These are phyloP conservation scores for Achaetomium macrosporum DNA, from an alignment of 2,329 filamentous ascomycete genomes.

Conservation along the genomic window DNA sequence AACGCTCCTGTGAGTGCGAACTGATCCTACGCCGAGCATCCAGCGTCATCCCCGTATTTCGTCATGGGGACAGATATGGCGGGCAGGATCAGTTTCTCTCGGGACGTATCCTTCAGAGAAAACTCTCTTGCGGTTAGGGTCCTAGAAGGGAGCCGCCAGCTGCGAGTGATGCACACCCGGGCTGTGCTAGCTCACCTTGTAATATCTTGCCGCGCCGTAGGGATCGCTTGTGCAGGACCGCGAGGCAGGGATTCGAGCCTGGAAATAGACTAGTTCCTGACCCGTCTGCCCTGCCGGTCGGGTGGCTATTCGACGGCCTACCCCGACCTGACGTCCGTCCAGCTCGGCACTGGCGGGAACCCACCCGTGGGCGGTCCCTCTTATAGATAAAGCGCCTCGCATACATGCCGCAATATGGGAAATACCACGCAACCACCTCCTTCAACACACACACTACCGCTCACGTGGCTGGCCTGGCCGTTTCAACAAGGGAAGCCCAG, in stretches of 20 bases:
- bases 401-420: neutral
- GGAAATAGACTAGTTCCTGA: slow-evolving; percentile 11
- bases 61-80: neutral
- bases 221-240: slow-evolving; percentile 16
- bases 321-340: slow-evolving; percentile 11
- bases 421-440: slow-evolving; percentile 6
- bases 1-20: neutral
- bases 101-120: neutral
- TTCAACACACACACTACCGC: slow-evolving; percentile 13
- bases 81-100: neutral
- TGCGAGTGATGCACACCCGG: neutral
- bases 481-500: slow-evolving; percentile 20
- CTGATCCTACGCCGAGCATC: neutral
- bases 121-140: neutral
- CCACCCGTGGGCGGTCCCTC: slow-evolving; percentile 3
- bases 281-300: neutral
- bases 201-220: slow-evolving; percentile 18
- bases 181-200: slow-evolving; percentile 1
- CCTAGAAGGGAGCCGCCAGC: slow-evolving; percentile 3
- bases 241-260: slow-evolving; percentile 15
- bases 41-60: neutral
- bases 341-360: slow-evolving; percentile 19
- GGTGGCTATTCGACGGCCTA: slow-evolving; percentile 13
- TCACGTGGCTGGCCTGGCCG: slow-evolving; percentile 8
- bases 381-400: slow-evolving; percentile 13